These are phyloP conservation scores for Nicotiana undulata DNA, from an alignment of 257 asterid species.

Conservation along the genomic window DNA sequence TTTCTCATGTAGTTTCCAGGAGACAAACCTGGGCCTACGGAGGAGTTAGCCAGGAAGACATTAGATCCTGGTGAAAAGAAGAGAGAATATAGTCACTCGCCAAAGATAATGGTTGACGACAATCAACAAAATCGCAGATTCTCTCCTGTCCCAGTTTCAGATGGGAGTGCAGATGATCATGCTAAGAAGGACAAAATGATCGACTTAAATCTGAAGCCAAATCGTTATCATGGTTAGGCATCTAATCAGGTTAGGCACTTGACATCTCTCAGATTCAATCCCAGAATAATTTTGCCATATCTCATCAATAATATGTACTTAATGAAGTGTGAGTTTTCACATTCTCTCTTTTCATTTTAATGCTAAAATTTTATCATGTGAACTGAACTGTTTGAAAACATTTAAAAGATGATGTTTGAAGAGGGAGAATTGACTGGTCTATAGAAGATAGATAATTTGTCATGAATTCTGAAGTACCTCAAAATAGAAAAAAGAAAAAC, in stretches of 20 bases:
- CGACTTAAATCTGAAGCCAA: slow-evolving; percentile 87
- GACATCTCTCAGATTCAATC: not conserved
- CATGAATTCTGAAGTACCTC: not conserved
- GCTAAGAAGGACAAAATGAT: slow-evolving; percentile 48
- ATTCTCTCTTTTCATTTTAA: not conserved
- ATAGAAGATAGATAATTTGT: not conserved
- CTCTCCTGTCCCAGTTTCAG: slow-evolving; percentile 22
- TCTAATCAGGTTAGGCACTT: slow-evolving; percentile 18
- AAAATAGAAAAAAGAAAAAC: not conserved
- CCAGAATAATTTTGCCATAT: not conserved
- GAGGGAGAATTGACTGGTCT: not conserved
- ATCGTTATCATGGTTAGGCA: slow-evolving; percentile 42
- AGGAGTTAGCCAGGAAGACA: slow-evolving; percentile 42
- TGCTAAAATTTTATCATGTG: not conserved
- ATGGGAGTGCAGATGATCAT: slow-evolving; percentile 20
- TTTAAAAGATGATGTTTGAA: not conserved
- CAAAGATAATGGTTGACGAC: slow-evolving; percentile 26
- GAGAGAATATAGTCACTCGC: slow-evolving; percentile 28
- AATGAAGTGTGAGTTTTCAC: not conserved
- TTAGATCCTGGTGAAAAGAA: slow-evolving; percentile 23
- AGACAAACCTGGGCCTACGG: slow-evolving; percentile 41
- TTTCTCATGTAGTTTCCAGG: slow-evolving; percentile 68
- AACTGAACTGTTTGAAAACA: not conserved
- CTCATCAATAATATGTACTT: not conserved
- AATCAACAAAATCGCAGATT: slow-evolving; percentile 29